A percentile compares a stretch with the other conserved stretches of the same genome.
Conservation (phyloP, 441 rosid genomes). For the California macrophylla region DNA sequence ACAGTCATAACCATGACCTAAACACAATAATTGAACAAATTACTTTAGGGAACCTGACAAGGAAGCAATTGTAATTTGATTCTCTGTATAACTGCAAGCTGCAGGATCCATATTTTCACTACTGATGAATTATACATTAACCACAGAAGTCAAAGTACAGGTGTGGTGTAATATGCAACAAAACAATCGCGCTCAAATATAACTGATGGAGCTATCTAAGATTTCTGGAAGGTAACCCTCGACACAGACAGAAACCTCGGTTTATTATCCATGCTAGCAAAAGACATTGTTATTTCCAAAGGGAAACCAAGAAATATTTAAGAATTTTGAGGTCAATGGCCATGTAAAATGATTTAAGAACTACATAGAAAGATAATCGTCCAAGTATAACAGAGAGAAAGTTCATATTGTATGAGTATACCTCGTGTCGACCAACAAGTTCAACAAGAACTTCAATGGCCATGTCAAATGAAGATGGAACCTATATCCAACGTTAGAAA, state of each 20-base stretch:
- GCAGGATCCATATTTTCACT: too few species aligned
- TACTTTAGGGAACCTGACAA: background rate
- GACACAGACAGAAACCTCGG: background rate
- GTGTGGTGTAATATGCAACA: too few species aligned
- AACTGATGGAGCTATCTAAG: too few species aligned
- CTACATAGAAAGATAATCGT: background rate
- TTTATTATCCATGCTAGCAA: background rate
- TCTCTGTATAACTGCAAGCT: too few species aligned
- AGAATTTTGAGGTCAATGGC: background rate
- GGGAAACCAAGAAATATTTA: background rate
- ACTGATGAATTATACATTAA: too few species aligned
- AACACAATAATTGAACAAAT: background rate
- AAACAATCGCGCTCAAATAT: too few species aligned
- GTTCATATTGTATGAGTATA: constrained; percentile 21
- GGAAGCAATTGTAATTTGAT: too few species aligned
- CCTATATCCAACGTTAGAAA: constrained; percentile 35
- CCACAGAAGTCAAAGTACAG: too few species aligned
- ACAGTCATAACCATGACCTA: background rate
- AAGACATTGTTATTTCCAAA: background rate
- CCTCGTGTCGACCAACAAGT: constrained; percentile 85
- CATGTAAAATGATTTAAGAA: background rate
- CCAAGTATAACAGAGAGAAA: background rate
- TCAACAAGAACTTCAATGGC: constrained; percentile 90
- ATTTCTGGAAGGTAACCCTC: too few species aligned
- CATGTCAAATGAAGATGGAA: constrained; percentile 67